These are phyloP conservation scores for Prunus kanzakura DNA, from an alignment of 306 rosid genomes.

Conservation along the genomic window DNA sequence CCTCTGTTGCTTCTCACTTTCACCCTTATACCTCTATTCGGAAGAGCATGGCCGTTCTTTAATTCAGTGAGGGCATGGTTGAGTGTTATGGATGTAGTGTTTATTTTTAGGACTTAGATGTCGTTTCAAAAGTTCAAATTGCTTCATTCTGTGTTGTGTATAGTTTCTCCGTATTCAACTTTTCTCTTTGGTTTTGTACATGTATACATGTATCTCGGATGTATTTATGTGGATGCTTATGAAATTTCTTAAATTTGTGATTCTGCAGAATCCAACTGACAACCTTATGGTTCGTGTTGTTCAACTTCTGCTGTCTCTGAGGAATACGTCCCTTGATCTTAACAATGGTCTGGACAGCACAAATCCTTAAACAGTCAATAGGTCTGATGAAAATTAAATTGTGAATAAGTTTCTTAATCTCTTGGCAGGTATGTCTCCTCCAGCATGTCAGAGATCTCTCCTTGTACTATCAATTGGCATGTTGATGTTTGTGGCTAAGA, in stretches of 20 bases:
- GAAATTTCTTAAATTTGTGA: slow-evolving; percentile 17
- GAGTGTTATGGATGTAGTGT: not conserved
- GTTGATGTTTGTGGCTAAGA: slow-evolving; percentile 74
- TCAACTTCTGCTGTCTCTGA: slow-evolving; percentile 85
- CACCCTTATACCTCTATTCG: not conserved
- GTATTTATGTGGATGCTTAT: not conserved
- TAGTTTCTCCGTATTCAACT: not conserved
- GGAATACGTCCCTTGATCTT: slow-evolving; percentile 57
- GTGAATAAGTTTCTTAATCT: slow-evolving; percentile 6
- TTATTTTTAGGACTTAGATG: not conserved
- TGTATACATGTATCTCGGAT: not conserved
- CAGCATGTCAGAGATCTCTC: slow-evolving; percentile 68
- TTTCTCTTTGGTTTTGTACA: not conserved
- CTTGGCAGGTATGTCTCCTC: slow-evolving; percentile 59
- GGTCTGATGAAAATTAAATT: slow-evolving; percentile 6
- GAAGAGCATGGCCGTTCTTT: not conserved
- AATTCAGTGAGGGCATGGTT: not conserved
- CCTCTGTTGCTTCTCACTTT: not conserved
- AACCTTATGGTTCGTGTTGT: slow-evolving; percentile 62
- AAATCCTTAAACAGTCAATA: not conserved
- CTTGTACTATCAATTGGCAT: slow-evolving; percentile 68
- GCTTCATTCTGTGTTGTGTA: too few species aligned
- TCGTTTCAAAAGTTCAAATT: too few species aligned
- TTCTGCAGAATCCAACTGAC: slow-evolving; percentile 67
- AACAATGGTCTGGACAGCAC: slow-evolving; percentile 53